These are phyloP conservation scores for Starmerella bombicola DNA, from an alignment of 805 yeast genomes.

Conservation along the genomic window DNA sequence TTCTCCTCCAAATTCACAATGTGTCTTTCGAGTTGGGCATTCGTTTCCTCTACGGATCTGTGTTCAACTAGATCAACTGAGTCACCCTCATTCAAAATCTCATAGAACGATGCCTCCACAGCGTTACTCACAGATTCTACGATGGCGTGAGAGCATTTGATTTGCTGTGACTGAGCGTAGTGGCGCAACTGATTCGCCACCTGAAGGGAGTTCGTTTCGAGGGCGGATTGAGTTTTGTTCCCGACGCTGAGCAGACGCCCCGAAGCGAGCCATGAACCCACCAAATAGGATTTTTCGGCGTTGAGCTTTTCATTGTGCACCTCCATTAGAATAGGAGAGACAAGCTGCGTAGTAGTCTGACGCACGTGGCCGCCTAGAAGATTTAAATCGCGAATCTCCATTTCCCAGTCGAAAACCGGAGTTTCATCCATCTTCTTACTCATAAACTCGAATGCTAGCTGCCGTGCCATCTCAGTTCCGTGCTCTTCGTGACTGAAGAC, in stretches of 20 bases:
- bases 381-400: slow-evolving; percentile 33
- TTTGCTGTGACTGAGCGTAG: too few species aligned
- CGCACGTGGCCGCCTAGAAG: slow-evolving; percentile 27
- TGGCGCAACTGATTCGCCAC: slow-evolving; percentile 1
- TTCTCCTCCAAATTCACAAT: too few species aligned
- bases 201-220: background rate
- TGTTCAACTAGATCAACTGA: slow-evolving; percentile 2
- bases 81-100: slow-evolving; percentile 1
- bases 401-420: slow-evolving; percentile 29
- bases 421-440: slow-evolving; percentile 11
- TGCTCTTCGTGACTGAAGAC: slow-evolving; percentile 22
- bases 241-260: too few species aligned
- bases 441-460: slow-evolving; percentile 23
- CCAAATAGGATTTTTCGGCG: slow-evolving; percentile 30
- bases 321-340: slow-evolving; percentile 31
- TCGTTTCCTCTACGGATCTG: too few species aligned
- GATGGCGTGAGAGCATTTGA: slow-evolving; percentile 1
- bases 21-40: too few species aligned
- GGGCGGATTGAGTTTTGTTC: too few species aligned
- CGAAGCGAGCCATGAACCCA: slow-evolving; percentile 34
- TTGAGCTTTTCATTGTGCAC: slow-evolving; percentile 27
- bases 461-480: slow-evolving; percentile 17
- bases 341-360: slow-evolving; percentile 28
- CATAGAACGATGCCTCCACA: background rate
- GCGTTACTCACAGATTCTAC: background rate